Percentiles rank a stretch among this genome's conserved stretches.
Conservation (phyloP, 1,284 basidiomycete genomes). For the Sutorius eximius region DNA sequence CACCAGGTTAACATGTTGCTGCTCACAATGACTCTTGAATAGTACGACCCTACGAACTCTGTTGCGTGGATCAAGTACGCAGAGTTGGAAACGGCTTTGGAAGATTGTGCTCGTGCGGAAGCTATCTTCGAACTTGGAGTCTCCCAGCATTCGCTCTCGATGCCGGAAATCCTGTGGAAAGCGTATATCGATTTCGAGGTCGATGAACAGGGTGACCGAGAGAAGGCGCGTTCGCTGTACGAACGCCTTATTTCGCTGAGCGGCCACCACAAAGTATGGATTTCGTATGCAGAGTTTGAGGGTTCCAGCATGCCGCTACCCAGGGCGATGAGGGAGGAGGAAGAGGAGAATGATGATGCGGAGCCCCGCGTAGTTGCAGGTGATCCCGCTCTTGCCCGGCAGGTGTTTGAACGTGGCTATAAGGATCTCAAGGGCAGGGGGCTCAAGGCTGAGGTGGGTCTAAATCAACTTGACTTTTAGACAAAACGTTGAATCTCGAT, state of each 20-base stretch:
- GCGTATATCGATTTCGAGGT: conserved; percentile 97
- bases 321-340: conserved; percentile 69
- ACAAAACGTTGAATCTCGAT: conserved; percentile 2
- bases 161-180: conserved; percentile 99
- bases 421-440: conserved; percentile 78
- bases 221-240: conserved; percentile 82
- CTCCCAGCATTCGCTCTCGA: conserved; percentile 87
- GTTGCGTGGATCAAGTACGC: conserved; percentile 97
- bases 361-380: conserved; percentile 69
- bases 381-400: conserved; percentile 67
- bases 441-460: conserved; percentile 83
- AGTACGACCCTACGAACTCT: conserved; percentile 89
- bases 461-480: neutral
- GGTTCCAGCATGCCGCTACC: conserved; percentile 66
- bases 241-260: conserved; percentile 86
- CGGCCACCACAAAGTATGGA: conserved; percentile 94
- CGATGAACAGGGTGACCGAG: conserved; percentile 86
- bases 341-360: conserved; percentile 65
- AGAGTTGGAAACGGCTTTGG: conserved; percentile 90
- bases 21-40: conserved; percentile 6
- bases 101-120: conserved; percentile 89
- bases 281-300: conserved; percentile 78
- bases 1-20: neutral
- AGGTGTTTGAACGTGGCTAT: conserved; percentile 85
- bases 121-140: conserved; percentile 96